Evolutionary conservation across 83 land plant species (phyloP).

Genomic region (Diphasiastrum complanatum): DNA sequence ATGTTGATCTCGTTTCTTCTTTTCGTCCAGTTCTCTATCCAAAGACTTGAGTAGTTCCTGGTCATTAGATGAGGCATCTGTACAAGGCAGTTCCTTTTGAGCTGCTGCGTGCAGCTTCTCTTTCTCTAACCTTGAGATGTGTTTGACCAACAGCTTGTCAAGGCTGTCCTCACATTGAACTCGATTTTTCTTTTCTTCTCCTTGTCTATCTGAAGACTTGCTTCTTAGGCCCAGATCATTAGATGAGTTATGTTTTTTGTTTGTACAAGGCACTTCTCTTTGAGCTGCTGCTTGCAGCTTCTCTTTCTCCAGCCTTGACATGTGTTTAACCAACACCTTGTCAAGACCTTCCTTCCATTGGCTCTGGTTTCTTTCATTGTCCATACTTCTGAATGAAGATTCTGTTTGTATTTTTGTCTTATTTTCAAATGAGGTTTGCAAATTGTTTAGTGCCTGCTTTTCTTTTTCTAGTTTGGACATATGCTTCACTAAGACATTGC

Average conservation of each 20-base stretch:
- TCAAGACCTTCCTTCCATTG: conserved; percentile 4
- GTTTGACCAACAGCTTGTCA: conserved; percentile 43
- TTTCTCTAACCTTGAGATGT: conserved; percentile 45
- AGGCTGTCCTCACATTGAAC: conserved; percentile 23
- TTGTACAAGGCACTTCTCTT: conserved; percentile 4
- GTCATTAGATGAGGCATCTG: too few relatives aligned
- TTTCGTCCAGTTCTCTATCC: too few relatives aligned
- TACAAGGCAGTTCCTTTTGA: not conserved
- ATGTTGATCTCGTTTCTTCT: too few relatives aligned
- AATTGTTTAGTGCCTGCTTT: conserved; percentile 8
- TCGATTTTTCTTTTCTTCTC: not conserved
- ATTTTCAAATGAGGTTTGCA: not conserved
- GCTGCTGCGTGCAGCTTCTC: conserved; percentile 31
- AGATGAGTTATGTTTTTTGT: not conserved
- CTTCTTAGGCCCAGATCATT: conserved; percentile 10
- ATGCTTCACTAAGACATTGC: conserved; percentile 3
- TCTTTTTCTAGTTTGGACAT: conserved; percentile 28
- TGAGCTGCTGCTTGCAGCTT: conserved; percentile 10
- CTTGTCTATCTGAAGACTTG: not conserved
- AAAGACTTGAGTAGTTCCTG: too few relatives aligned
- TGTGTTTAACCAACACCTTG: conserved; percentile 24
- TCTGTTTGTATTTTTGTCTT: conserved; percentile 1
- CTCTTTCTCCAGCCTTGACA: conserved; percentile 38
- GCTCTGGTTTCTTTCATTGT: not conserved
- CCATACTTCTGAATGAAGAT: conserved; percentile 5